phyloP scores from a whole-genome alignment of 2,329 filamentous ascomycete genomes.

The Neoarthrinium moseri region DNA sequence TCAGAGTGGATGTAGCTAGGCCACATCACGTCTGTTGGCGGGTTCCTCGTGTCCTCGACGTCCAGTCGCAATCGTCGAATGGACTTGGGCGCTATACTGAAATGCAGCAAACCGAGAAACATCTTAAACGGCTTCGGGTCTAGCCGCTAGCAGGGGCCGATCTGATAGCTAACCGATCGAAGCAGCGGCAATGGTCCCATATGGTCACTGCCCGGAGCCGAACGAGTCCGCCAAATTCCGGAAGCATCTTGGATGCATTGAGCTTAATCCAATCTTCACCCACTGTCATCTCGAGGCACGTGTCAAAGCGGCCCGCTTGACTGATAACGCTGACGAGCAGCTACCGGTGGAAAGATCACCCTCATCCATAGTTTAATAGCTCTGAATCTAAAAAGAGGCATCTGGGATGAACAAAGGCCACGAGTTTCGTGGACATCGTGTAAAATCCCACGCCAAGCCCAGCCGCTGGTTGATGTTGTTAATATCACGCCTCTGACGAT shows the following conservation, averaged over 20 bases:
- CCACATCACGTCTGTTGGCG: not conserved
- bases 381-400: too few relatives aligned
- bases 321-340: too few relatives aligned
- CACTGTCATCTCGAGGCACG: too few relatives aligned
- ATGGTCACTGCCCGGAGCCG: not conserved
- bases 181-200: not conserved
- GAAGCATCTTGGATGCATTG: too few relatives aligned
- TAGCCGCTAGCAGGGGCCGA: conserved; percentile 10
- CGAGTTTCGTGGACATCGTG: not conserved
- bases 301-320: too few relatives aligned
- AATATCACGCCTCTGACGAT: not conserved
- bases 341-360: too few relatives aligned
- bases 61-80: too few relatives aligned
- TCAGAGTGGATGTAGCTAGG: conserved; percentile 13
- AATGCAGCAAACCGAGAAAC: conserved; percentile 3
- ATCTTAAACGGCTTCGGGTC: conserved; percentile 7
- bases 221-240: too few relatives aligned
- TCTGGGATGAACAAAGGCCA: too few relatives aligned
- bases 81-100: not conserved
- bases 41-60: too few relatives aligned
- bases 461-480: not conserved
- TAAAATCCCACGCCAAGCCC: not conserved
- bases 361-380: too few relatives aligned
- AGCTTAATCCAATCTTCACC: too few relatives aligned
- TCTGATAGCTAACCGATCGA: conserved; percentile 8